These are phyloP conservation scores for Skeletonema costatum DNA, from an alignment of 108 stramenopile genomes.

Conservation along the genomic window DNA sequence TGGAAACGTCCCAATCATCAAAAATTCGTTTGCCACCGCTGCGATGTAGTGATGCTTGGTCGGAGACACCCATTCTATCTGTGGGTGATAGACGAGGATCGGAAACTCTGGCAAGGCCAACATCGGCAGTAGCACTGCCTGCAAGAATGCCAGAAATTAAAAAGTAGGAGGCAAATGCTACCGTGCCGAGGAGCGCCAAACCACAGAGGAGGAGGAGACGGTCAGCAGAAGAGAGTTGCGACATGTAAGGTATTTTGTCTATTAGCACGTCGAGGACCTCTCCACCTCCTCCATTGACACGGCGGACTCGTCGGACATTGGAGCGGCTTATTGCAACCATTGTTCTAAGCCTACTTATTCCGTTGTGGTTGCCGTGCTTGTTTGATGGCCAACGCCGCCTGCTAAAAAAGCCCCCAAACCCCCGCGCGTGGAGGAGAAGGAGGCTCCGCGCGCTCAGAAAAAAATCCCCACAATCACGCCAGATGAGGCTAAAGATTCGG, in stretches of 20 bases:
- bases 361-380: too few relatives aligned
- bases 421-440: too few relatives aligned
- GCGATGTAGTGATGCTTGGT: constrained; percentile 34
- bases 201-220: constrained; percentile 40
- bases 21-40: constrained; percentile 43
- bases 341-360: too few relatives aligned
- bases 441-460: too few relatives aligned
- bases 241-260: constrained; percentile 21
- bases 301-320: constrained; percentile 40
- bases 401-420: too few relatives aligned
- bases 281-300: background rate
- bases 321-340: constrained; percentile 30
- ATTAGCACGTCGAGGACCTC: constrained; percentile 3
- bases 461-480: too few relatives aligned
- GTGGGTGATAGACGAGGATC: constrained; percentile 35
- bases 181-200: constrained; percentile 17
- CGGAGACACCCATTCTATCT: constrained; percentile 32
- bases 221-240: constrained; percentile 37
- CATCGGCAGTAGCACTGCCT: background rate
- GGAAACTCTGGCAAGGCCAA: too few relatives aligned
- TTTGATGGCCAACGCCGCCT: too few relatives aligned
- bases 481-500: too few relatives aligned
- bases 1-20: background rate
- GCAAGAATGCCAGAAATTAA: constrained; percentile 31
- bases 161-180: constrained; percentile 38